Base-by-base conservation (phyloP, 148 eudicot genomes). In the Heliosperma pusillum region DNA sequence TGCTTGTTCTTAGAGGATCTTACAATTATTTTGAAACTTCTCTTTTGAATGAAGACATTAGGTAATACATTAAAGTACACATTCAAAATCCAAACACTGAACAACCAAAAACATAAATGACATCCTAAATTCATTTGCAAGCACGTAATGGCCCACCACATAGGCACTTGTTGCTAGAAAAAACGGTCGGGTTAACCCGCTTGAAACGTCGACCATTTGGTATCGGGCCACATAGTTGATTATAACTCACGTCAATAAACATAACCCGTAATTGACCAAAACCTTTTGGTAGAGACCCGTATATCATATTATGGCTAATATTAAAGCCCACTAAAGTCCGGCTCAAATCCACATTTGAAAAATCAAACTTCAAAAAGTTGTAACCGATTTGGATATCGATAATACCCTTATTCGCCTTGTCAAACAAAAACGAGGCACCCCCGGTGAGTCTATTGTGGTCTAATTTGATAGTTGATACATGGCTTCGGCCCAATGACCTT, bases 351-450 rank as follows among this genome's bases (percentile, higher is more conserved):
- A 81, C 81, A 9, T 72, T 66, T 13, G 85, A 76, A 11, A 85
- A 61, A 57, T 87, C 79, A 50, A 87, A 85, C 64, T 65, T 55
- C 24, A 84, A 69, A 13, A 29, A 13, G 63, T 87, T 87, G 3
- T 59, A 9, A 0, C n/a, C 7, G 4, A 76, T 21, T 2, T 68
- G 44, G 71, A 30, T 17, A 17, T 22, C 16, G 0, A 7, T 1
- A 16, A 57, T 15, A 2, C 0, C 11, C 1, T 17, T 15, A 55
- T 84, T 80, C 0, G 10, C n/a, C 53, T 69, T 66, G 29, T 81
- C 83, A 53, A 87, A 87, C 36, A 87, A 69, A 73, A 87, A 81
- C 4, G 87, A 84, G 0, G 81, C 85, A 59, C 85, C 88, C 4
- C 90, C 87, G 0, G 82, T 77, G 0, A 87, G 56, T 17, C 57